Base-by-base conservation (phyloP, 2,329 filamentous ascomycete genomes). In the Arthroderma uncinatum region DNA sequence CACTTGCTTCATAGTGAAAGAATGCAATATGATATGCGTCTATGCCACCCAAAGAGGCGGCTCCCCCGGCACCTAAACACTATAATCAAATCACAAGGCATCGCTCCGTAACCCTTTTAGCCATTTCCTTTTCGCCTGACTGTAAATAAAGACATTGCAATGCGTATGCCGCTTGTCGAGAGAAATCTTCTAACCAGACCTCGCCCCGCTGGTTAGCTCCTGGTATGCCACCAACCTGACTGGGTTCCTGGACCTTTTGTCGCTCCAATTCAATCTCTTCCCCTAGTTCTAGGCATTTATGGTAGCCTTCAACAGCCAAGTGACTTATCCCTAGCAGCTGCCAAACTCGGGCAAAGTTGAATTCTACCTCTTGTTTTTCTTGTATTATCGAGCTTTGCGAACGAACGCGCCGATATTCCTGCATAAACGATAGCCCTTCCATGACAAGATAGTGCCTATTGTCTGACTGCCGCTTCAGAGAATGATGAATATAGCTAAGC, bases 401-500 rank as follows among this genome's bases (percentile, higher is more conserved):
- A 25, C 86, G 78, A 25, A 82, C 67, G 2, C 82, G 77, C 62
- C 87, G 85, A 71, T 94, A 95, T 36, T 82, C 76, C 58, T 85
- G 82, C 58, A 97, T 73, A 65, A 95, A 96, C 0, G 84, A 78
- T 54, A 96, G 79, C 0, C 90, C 93, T 69, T 97, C 91, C 62
- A 89, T 78, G 42, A 96, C 83, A 40, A 90, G 82, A 66, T 88
- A 92, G 67, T 97, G 92, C 1, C 93, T 79, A 68, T 97, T 97
- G 52, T 92, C 89, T 0, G 86, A 84, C 70, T 95, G 89, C 1
- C 92, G 82, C 70, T 97, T 96, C 66, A 96, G 80, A 0, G 87
- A 85, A 68, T 93, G 87, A 69, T 96, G 89, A 39, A 96, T 81
- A 69, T 95, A 97, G 30, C 85, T 85, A 10, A 93, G 79, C 0